Evolutionary conservation across 2,329 filamentous ascomycete genomes (phyloP).

Genomic region (Fusarium kyushuense): DNA sequence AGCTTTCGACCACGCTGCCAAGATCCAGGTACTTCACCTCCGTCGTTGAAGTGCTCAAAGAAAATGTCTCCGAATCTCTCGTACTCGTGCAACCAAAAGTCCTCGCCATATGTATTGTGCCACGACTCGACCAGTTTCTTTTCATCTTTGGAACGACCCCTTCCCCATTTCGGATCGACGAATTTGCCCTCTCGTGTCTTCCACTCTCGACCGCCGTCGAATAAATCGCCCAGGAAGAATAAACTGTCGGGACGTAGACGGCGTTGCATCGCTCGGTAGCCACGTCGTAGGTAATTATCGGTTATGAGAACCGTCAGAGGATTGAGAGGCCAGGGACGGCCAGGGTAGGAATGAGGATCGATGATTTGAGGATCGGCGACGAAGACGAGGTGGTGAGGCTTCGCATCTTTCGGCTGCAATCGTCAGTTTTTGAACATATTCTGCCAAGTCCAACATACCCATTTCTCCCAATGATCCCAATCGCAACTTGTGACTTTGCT

Average conservation of each 20-base stretch:
- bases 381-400: slow-evolving; percentile 85
- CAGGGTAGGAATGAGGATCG: slow-evolving; percentile 94
- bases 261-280: slow-evolving; percentile 82
- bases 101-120: slow-evolving; percentile 80
- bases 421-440: slow-evolving; percentile 31
- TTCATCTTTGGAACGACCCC: slow-evolving; percentile 64
- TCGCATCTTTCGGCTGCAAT: slow-evolving; percentile 77
- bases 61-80: slow-evolving; percentile 88
- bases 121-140: slow-evolving; percentile 70
- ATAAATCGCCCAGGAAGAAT: slow-evolving; percentile 92
- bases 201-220: slow-evolving; percentile 97
- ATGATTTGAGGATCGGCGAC: slow-evolving; percentile 92
- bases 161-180: slow-evolving; percentile 70
- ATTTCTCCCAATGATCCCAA: slow-evolving; percentile 92
- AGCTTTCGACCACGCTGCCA: slow-evolving; percentile 79
- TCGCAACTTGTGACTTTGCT: slow-evolving; percentile 77
- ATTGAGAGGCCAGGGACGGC: slow-evolving; percentile 72
- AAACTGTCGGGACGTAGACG: slow-evolving; percentile 85
- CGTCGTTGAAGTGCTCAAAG: slow-evolving; percentile 74
- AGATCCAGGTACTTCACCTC: slow-evolving; percentile 64
- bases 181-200: slow-evolving; percentile 74
- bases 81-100: slow-evolving; percentile 90
- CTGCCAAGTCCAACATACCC: slow-evolving; percentile 69
- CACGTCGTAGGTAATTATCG: slow-evolving; percentile 88
- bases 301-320: slow-evolving; percentile 72